Evolutionary conservation across 257 asterid genomes (phyloP), one percentile per base, ranked within the genome.

Genomic region (Phtheirospermum japonicum): DNA sequence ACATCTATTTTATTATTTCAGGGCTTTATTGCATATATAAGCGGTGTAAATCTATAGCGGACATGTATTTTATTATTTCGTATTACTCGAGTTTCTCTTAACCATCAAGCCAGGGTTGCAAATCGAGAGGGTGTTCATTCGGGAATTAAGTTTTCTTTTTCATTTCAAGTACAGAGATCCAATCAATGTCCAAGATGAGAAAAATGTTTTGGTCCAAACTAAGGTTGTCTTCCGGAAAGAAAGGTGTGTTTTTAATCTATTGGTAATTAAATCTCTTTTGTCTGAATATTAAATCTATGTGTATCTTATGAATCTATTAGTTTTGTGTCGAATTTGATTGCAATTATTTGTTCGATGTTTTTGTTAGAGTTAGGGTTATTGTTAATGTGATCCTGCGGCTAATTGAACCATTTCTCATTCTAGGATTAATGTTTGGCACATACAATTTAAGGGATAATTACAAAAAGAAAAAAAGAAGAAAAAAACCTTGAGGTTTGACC

Each of bases 221-320:
- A 63, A 43, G 63, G 43, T 75, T 68, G 33, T 64, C 40, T 49
- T 49, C 46, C 20, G 54, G 10, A 57, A 84, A 56, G 46, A 64
- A 73, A 72, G 80, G 88, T 84, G 31, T 48, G 86, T 63, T 26
- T 57, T 14, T 4, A 23, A 9, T 53, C 60, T 19, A 46, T 34
- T 7, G 2, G 20, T 16, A 4, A 2, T 39, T 3, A 4, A 13
- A 23, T 34, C n/a, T 33, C 0, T 8, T 46, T 33, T n/a, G 8
- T 50, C 34, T 36, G 4, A 39, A 39, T 34, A 59, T 37, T 19
- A n/a, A 11, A 34, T 23, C 28, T 59, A 45, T 42, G 2, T 17
- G 11, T 14, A 16, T 16, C 12, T 48, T 6, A 19, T 48, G 23
- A 16, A 48, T 17, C 19, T 17, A 4, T 23, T 7, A 23, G 66